Conservation (phyloP, 2,329 filamentous ascomycete species). For the Ramularia endophylla region DNA sequence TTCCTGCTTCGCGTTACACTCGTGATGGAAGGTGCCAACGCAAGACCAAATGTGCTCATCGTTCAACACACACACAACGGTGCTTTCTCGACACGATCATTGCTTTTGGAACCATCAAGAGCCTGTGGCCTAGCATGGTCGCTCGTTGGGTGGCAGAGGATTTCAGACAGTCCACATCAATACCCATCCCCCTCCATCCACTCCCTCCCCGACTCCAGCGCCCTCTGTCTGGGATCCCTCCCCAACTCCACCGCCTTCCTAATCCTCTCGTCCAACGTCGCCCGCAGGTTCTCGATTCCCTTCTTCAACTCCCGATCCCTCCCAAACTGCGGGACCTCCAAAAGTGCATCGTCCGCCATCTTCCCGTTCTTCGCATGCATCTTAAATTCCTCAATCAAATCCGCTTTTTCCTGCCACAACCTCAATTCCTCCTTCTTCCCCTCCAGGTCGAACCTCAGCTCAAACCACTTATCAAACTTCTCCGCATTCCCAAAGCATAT, state of each 20-base stretch:
- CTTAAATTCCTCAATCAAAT: conserved; percentile 32
- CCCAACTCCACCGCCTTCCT: conserved; percentile 47
- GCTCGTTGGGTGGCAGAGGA: no score
- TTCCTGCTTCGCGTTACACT: no score
- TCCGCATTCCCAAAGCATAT: conserved; percentile 52
- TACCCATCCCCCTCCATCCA: conserved; percentile 54
- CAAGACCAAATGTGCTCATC: no score
- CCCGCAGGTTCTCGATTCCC: conserved; percentile 40
- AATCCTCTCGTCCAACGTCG: conserved; percentile 35
- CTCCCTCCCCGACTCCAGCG: conserved; percentile 46
- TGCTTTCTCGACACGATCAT: no score
- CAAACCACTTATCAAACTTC: conserved; percentile 45
- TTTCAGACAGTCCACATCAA: no score
- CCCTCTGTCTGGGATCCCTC: conserved; percentile 46
- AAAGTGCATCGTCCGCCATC: conserved; percentile 35
- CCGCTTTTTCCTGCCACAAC: conserved; percentile 38
- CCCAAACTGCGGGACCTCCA: conserved; percentile 36
- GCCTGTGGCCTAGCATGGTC: no score
- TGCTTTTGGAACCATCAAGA: no score
- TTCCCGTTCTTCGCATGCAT: conserved; percentile 34
- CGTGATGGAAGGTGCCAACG: no score
- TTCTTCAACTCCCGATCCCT: conserved; percentile 39
- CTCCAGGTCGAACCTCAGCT: conserved; percentile 38
- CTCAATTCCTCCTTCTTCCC: conserved; percentile 38
- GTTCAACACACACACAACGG: no score